A percentile compares a stretch with the other conserved stretches of the same genome.
phyloP scores from a whole-genome alignment of 139 green algal genomes.

The Parachlorella kessleri region DNA sequence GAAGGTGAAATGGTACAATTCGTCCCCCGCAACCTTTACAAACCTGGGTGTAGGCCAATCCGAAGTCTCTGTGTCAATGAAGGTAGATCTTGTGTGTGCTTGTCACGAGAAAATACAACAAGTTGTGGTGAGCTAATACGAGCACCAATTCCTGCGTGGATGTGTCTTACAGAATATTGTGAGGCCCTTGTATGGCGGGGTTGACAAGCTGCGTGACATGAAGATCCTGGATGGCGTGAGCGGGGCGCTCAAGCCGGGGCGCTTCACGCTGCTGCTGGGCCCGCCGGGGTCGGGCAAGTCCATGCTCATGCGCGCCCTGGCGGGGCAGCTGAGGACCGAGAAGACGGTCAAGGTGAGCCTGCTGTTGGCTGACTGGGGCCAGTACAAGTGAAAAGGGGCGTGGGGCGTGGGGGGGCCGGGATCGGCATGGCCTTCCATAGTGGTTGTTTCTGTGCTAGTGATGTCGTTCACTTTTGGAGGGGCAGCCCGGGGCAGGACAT shows the following conservation, averaged over 20 bases:
- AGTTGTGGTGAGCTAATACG: too few relatives aligned
- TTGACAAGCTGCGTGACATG: neutral
- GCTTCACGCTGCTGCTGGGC: slow-evolving; percentile 73
- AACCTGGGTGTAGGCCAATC: too few relatives aligned
- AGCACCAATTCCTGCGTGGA: too few relatives aligned
- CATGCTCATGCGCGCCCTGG: slow-evolving; percentile 59
- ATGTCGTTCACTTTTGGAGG: too few relatives aligned
- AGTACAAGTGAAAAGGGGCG: neutral
- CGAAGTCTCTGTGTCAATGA: too few relatives aligned
- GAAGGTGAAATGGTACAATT: too few relatives aligned
- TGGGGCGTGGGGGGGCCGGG: too few relatives aligned
- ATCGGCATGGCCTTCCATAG: too few relatives aligned
- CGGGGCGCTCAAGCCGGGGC: slow-evolving; percentile 49
- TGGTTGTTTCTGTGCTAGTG: too few relatives aligned
- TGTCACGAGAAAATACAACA: neutral
- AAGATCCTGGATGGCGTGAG: slow-evolving; percentile 48
- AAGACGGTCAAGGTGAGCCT: slow-evolving; percentile 26
- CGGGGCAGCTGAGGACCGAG: slow-evolving; percentile 43
- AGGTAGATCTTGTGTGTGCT: neutral
- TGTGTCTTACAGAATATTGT: neutral
- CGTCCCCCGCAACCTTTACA: too few relatives aligned
- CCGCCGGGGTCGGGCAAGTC: slow-evolving; percentile 62
- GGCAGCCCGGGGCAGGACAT: too few relatives aligned
- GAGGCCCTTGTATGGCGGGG: neutral
- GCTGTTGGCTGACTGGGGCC: too few relatives aligned